Base-by-base conservation (phyloP, 805 yeast genomes). In the Candida sithepensis region DNA sequence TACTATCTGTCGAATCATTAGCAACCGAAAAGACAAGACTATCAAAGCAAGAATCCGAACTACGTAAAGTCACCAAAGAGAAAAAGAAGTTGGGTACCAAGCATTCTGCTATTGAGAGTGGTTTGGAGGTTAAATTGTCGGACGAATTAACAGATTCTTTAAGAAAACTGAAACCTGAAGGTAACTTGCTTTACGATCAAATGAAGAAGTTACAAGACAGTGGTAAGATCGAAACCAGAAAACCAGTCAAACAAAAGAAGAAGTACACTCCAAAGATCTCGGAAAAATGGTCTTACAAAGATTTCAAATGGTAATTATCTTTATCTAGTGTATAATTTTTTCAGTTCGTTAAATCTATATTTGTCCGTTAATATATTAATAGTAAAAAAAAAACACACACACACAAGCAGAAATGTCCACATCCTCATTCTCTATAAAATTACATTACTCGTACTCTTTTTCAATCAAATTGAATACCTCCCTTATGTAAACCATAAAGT, bases 241-340 rank as follows among this genome's bases (percentile, higher is more conserved):
- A 83, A 33, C 88, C 85, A 12, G 81, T 79, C 48, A 75, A 74
- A 55, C 81, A 79, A 65, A 79, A 73, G 65, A 79, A 85, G 63
- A 84, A 79, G 64, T 85, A 84, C 61, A 75, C 81, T 56, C 84
- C 77, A 49, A 88, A 85, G 73, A 69, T 85, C 52, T 86, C 96
- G 26, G 97, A 92, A 67, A 92, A 91, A 70, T 89, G 96, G 95
- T 78, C 91, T 30, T 88, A 86, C 70, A 92, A 92, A 71, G 96
- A 92, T 69, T 88, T 87, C 62, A 84, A 84, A 69, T 84, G 72
- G 59, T 43, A 22, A 28, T 43, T 23, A 8, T 30, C 10, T 30
- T 12, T 32, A 22, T 32, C 20, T 33, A 21, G n/a, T 36, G 18
- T 24, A 13, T 7, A 36, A n/a, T 22, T 19, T 20, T 19, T 14